Percentiles rank a stretch among this genome's conserved stretches.
Conservation (phyloP, 495 filamentous ascomycete genomes). For the Aspergillus bridgeri region DNA sequence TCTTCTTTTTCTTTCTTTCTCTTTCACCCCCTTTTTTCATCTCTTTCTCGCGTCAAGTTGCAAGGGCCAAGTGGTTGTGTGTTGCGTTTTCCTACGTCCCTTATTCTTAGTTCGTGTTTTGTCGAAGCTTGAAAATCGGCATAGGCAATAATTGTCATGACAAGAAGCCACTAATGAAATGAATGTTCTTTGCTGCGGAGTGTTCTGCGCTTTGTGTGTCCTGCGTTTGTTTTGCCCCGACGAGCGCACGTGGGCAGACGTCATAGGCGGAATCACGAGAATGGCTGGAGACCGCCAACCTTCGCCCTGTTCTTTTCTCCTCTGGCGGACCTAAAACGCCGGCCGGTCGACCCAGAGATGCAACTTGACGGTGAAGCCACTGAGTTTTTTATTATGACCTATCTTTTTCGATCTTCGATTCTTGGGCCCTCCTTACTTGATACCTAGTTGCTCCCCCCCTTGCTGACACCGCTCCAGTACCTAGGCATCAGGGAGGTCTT, state of each 20-base stretch:
- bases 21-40: too few relatives aligned
- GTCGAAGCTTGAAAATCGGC: too few relatives aligned
- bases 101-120: too few relatives aligned
- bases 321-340: neutral
- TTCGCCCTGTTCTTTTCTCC: neutral
- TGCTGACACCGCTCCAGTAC: constrained; percentile 13
- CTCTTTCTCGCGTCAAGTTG: too few relatives aligned
- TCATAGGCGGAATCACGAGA: constrained; percentile 27
- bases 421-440: constrained; percentile 8
- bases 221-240: too few relatives aligned
- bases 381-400: neutral
- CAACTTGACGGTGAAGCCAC: neutral
- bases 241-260: constrained; percentile 39
- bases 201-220: too few relatives aligned
- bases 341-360: neutral
- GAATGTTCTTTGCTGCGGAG: neutral
- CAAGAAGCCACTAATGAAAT: neutral
- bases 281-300: constrained; percentile 1
- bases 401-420: neutral
- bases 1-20: neutral
- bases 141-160: neutral
- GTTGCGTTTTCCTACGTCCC: too few relatives aligned
- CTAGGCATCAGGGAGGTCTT: neutral
- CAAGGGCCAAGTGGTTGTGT: too few relatives aligned
- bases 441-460: constrained; percentile 15